These are phyloP conservation scores for Colletotrichum filicis DNA, from an alignment of 2,329 filamentous ascomycete species.

Conservation along the genomic window DNA sequence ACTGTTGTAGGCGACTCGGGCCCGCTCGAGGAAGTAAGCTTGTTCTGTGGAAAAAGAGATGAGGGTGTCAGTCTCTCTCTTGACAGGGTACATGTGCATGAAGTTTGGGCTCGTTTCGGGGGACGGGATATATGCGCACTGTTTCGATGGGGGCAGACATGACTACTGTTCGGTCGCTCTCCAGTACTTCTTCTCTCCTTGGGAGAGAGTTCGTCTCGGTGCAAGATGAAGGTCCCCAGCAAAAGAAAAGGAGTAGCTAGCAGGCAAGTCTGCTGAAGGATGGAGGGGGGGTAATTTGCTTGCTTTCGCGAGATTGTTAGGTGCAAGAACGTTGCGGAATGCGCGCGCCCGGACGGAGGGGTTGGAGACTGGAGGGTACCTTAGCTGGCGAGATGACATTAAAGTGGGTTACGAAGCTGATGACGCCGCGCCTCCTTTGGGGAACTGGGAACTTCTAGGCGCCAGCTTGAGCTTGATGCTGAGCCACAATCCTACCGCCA, in stretches of 20 bases:
- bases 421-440: constrained; percentile 35
- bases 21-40: constrained; percentile 52
- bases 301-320: constrained; percentile 29
- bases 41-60: constrained; percentile 49
- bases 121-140: constrained; percentile 50
- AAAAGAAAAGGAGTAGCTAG: constrained; percentile 2
- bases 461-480: constrained; percentile 22
- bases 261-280: not conserved
- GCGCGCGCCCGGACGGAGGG: constrained; percentile 32
- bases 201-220: not conserved
- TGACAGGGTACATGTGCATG: constrained; percentile 32
- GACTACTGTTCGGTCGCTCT: constrained; percentile 36
- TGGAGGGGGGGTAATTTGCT: constrained; percentile 10
- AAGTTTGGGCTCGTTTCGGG: constrained; percentile 34
- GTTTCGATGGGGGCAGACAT: constrained; percentile 57
- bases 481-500: constrained; percentile 30
- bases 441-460: not conserved
- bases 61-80: constrained; percentile 24
- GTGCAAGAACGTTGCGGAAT: constrained; percentile 16
- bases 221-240: not conserved
- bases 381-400: constrained; percentile 34
- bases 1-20: constrained; percentile 76
- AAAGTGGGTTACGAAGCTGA: constrained; percentile 37
- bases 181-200: not conserved
- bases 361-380: constrained; percentile 8